Percentiles rank a stretch among this genome's conserved stretches.
These are phyloP conservation scores for Microbotryum lychnidis-dioicae DNA, from an alignment of 1,284 basidiomycete species.

Conservation along the genomic window DNA sequence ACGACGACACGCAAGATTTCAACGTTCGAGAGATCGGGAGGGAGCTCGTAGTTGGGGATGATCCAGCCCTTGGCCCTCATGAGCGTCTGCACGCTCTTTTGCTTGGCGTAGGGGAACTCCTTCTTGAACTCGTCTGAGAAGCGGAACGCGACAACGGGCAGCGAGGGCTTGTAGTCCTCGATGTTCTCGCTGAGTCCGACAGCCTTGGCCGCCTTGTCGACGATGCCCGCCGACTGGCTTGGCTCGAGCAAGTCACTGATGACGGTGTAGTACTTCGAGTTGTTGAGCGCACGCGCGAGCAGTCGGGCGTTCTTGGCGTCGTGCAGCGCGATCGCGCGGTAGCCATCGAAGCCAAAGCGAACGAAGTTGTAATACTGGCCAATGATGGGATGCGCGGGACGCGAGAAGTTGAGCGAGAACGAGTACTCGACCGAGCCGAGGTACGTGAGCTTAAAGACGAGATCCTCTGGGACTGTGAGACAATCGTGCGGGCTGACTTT, in stretches of 20 bases:
- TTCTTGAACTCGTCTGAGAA: conserved; percentile 70
- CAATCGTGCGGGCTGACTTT: background rate
- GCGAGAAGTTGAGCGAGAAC: conserved; percentile 91
- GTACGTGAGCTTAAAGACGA: conserved; percentile 51
- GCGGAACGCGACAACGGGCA: conserved; percentile 83
- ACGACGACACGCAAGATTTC: conserved; percentile 83
- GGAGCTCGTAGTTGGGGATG: conserved; percentile 58
- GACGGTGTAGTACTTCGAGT: conserved; percentile 49
- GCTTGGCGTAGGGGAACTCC: conserved; percentile 49
- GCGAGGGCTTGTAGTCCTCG: conserved; percentile 56
- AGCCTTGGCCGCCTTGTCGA: conserved; percentile 16
- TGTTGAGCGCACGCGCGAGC: conserved; percentile 69
- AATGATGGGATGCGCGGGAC: conserved; percentile 81
- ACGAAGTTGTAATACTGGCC: conserved; percentile 67
- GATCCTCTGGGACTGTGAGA: conserved; percentile 19
- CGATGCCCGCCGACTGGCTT: background rate
- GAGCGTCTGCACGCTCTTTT: conserved; percentile 80
- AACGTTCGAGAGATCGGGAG: conserved; percentile 57
- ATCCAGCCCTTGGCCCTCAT: conserved; percentile 73
- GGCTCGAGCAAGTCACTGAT: conserved; percentile 26
- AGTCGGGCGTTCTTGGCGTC: conserved; percentile 69
- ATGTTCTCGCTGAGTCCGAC: conserved; percentile 21
- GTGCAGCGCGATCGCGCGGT: conserved; percentile 56
- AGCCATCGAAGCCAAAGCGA: conserved; percentile 62
- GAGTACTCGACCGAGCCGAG: conserved; percentile 51